Evolutionary conservation across 495 filamentous ascomycete genomes (phyloP), one percentile per base, ranked within the genome.

Genomic region (Penicillium canescens): DNA sequence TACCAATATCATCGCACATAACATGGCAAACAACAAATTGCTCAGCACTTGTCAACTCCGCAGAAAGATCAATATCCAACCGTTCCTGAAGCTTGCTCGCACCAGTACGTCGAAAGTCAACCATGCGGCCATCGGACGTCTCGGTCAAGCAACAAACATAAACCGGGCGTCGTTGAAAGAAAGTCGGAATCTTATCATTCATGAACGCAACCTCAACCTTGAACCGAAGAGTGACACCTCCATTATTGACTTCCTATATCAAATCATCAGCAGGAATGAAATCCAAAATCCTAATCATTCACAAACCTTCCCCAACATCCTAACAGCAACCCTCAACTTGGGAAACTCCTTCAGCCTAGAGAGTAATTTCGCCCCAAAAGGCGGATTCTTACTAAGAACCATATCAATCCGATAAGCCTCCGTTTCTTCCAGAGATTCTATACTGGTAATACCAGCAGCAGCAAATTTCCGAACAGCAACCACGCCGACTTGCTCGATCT

Each of bases 1-100:
- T 65, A 87, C 85, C 91, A 55, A 97, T 89, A 36, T 91, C 88
- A 68, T 97, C 93, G 58, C 94, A 97, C 71, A 88, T 89, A 11
- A 90, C 78, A 67, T 90, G 83, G 54, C 89, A 94, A 20, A 71
- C 72, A 39, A 97, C 76, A 13, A 66, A 72, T 41, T 93, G 84
- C 8, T 77, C 78, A 9, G 73, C 55, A 7, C 62, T 71, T 8
- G 74, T 78, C 38, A 96, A 59, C 0, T 81, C 70, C 1, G 79
- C 83, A 13, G 72, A 73, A 50, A 96, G 86, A 6, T 76, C 67
- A 12, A 92, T 61, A 5, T 88, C 82, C 11, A 85, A 70, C 2
- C 78, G 83, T 3, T 79, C 80, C 42, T 84, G 77, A 6, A 98
- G 65, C 53, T 86, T 88, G 46, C 63, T 83, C 12, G 88, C 82